Base-by-base conservation (phyloP, 768 basidiomycete species). In the button mushroom (Agaricus bisporus) region DNA sequence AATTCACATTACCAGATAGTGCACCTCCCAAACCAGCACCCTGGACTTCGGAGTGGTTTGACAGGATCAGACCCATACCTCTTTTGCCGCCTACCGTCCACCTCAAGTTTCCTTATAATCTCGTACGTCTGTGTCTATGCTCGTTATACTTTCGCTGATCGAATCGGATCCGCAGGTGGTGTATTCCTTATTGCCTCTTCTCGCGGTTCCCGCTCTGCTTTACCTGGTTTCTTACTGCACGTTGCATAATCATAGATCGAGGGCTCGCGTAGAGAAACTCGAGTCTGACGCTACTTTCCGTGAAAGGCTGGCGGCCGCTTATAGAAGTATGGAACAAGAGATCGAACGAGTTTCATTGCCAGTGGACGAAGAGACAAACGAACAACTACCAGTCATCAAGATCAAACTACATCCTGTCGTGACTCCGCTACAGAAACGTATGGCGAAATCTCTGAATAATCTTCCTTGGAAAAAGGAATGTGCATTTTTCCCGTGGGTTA, bases 391-490 rank as follows among this genome's bases (percentile, higher is more conserved):
- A 10, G 35, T 61, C 48, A 52, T 59, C 8, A 60, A 61, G 17
- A 59, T 51, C 20, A 36, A 62, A 18, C 68, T 64, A 37, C 75
- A 76, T 52, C 77, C 77, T 20, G 66, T 77, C 26, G 69, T 91
- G 22, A 78, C 78, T 15, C 70, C 78, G 1, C 62, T 74, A 10
- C 90, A 93, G 62, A 73, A 66, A 14, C 72, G 69, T 54, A 82
- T 86, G 32, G 79, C 79, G 5, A 68, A 67, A 5, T 77, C 73
- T 65, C 71, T 93, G 37, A 91, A 91, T 65, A 71, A 70, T 41
- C 75, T 92, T 10, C 86, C 88, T 0, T 63, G 92, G 44, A 76
- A 81, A 71, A 92, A 91, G 68, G 78, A 87, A 59, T 65, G 79
- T 17, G 86, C 79, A 17, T 89, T 80, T 62, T 83, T 91, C 59